phyloP scores from a whole-genome alignment of 2,329 filamentous ascomycete genomes.

The Cladorrhinum sp. region DNA sequence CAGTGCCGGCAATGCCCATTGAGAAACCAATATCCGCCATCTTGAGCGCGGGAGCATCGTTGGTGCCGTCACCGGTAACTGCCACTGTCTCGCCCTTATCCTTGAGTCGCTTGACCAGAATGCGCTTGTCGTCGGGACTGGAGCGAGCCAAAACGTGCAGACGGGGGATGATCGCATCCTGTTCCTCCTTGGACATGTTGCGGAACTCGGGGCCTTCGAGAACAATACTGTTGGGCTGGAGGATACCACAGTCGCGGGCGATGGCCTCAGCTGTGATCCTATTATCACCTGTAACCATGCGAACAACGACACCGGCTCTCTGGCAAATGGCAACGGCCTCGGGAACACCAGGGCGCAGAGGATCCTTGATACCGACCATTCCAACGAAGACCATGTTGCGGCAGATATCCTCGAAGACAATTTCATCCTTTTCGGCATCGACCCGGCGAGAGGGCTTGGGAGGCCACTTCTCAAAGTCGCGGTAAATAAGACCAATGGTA shows the following conservation, averaged over 20 bases:
- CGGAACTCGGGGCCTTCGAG: slow-evolving; percentile 79
- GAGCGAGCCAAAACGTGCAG: slow-evolving; percentile 72
- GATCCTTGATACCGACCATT: slow-evolving; percentile 79
- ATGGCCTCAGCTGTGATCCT: slow-evolving; percentile 76
- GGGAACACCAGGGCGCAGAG: slow-evolving; percentile 69
- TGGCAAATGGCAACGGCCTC: slow-evolving; percentile 73
- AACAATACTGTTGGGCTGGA: slow-evolving; percentile 63
- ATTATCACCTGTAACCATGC: slow-evolving; percentile 86
- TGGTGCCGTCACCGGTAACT: slow-evolving; percentile 80
- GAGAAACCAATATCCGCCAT: slow-evolving; percentile 81
- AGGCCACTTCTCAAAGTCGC: slow-evolving; percentile 83
- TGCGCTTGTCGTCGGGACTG: slow-evolving; percentile 73
- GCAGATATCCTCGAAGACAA: slow-evolving; percentile 66
- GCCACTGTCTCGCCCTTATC: slow-evolving; percentile 74
- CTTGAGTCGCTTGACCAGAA: slow-evolving; percentile 68
- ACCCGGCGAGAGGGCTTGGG: slow-evolving; percentile 57
- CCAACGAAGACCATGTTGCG: slow-evolving; percentile 65
- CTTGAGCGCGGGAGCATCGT: slow-evolving; percentile 78
- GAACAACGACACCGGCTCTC: slow-evolving; percentile 71
- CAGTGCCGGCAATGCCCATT: slow-evolving; percentile 80
- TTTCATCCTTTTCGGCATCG: slow-evolving; percentile 57
- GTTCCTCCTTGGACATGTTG: slow-evolving; percentile 63
- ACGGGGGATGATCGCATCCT: slow-evolving; percentile 64
- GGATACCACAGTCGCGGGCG: slow-evolving; percentile 73
- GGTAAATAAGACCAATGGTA: slow-evolving; percentile 80